Evolutionary conservation across 305 asterid genomes (phyloP), one percentile per base, ranked within the genome.

Genomic region (Rubia peregrina): DNA sequence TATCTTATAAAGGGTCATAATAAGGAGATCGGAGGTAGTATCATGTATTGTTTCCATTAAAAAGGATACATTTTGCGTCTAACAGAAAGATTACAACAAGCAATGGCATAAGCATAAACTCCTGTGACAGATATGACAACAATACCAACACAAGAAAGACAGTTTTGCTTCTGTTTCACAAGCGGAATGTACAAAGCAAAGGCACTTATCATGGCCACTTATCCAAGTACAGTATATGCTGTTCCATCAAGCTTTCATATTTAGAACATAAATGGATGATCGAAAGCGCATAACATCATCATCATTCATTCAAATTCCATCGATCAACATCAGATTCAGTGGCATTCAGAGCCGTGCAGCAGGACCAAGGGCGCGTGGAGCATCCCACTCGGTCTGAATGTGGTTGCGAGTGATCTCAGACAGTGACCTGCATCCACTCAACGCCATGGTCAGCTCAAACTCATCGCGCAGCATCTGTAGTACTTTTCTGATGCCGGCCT

Each of bases 401-500:
- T 90, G 98, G 70, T 81, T 67, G 44, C 96, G 88, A 46, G 91
- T 88, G 57, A 92, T 92, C 85, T 92, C 95, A 66, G 86, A 81
- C 1, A 92, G 78, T 14, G 91, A 80, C 66, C 86, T 82, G 62
- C 98, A 90, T 0, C 98, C 98, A 61, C 95, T 88, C 88, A 92
- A 78, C 17, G 96, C 97, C 97, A 92, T 92, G 7, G 96, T 90
- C 68, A 92, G 88, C 80, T 90, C 98, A 79, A 92, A 90, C 80
- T 92, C 98, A 0, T 88, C 91, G 0, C 90, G 91, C 81, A 92
- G 42, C 98, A 90, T 92, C 74, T 90, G 89, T 48, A 92, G 95
- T 30, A 84, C 92, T 66, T 92, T 92, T 44, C 82, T 84, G 7
- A 90, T 81, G 0, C 98, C 97, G 3, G 93, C 88, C 78, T 92